A percentile compares a stretch with the other conserved stretches of the same genome.
These are phyloP conservation scores for Trichosporon inkin DNA, from an alignment of 1,284 basidiomycete species.

Conservation along the genomic window DNA sequence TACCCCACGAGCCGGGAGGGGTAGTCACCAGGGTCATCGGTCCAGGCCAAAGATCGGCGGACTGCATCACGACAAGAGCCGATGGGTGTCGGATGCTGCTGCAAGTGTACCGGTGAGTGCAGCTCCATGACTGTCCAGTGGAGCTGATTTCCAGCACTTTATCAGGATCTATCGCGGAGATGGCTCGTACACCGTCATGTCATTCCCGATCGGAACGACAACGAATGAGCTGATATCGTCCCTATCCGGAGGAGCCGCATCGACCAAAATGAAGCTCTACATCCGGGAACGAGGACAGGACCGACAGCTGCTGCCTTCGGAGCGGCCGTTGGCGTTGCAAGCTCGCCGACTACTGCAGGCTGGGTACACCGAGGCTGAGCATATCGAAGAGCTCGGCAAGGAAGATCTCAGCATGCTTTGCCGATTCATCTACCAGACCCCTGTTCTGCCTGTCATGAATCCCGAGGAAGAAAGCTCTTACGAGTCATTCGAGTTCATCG, in stretches of 20 bases:
- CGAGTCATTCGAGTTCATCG: constrained; percentile 75
- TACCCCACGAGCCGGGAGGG: not conserved
- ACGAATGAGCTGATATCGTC: constrained; percentile 65
- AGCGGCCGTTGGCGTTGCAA: constrained; percentile 81
- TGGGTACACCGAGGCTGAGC: constrained; percentile 81
- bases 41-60: not conserved
- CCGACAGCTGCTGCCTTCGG: constrained; percentile 71
- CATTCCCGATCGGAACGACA: constrained; percentile 63
- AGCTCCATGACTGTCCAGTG: not conserved
- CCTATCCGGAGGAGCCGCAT: constrained; percentile 55
- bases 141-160: constrained; percentile 40
- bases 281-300: constrained; percentile 80
- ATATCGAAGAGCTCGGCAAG: constrained; percentile 71
- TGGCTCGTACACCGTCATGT: constrained; percentile 67
- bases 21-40: constrained; percentile 2
- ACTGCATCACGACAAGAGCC: not conserved
- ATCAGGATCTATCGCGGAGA: constrained; percentile 75
- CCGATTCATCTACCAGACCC: constrained; percentile 67
- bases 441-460: constrained; percentile 57
- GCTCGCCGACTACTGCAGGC: constrained; percentile 81
- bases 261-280: constrained; percentile 64
- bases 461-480: constrained; percentile 66
- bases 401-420: constrained; percentile 82
- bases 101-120: not conserved
- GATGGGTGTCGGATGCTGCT: not conserved